Evolutionary conservation across 768 basidiomycete genomes (phyloP).

Genomic region (Boletus rufocinnamomeus): DNA sequence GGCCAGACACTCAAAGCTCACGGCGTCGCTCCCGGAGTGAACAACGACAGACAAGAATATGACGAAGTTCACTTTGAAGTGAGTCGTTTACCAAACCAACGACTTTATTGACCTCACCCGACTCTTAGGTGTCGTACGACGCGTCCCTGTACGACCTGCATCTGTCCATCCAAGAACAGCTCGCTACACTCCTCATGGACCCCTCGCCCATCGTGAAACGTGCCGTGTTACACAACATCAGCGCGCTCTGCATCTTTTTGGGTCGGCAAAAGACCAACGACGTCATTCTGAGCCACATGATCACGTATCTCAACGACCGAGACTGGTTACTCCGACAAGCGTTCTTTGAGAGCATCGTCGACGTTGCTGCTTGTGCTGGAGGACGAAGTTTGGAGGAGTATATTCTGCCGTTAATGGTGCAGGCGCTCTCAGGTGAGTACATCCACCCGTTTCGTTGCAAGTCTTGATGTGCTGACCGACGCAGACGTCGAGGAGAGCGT

Average conservation of each 20-base stretch:
- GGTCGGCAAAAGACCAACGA: slow-evolving; percentile 94
- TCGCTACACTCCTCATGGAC: slow-evolving; percentile 85
- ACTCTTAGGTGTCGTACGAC: slow-evolving; percentile 83
- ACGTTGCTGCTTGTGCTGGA: slow-evolving; percentile 93
- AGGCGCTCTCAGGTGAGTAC: slow-evolving; percentile 82
- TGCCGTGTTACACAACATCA: slow-evolving; percentile 84
- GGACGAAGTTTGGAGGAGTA: slow-evolving; percentile 92
- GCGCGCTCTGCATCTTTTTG: slow-evolving; percentile 89
- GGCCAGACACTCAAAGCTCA: slow-evolving; percentile 87
- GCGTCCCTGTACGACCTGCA: slow-evolving; percentile 85
- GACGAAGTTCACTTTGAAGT: slow-evolving; percentile 85
- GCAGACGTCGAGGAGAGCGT: slow-evolving; percentile 95
- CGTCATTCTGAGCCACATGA: slow-evolving; percentile 85
- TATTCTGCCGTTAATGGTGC: slow-evolving; percentile 94
- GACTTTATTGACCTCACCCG: not conserved
- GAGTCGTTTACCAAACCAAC: slow-evolving; percentile 9
- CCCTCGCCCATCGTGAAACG: slow-evolving; percentile 88
- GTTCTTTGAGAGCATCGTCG: slow-evolving; percentile 95
- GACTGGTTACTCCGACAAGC: slow-evolving; percentile 91
- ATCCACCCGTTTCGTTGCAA: not conserved
- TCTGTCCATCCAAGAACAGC: slow-evolving; percentile 80
- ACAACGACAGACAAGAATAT: slow-evolving; percentile 61
- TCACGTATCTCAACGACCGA: slow-evolving; percentile 83
- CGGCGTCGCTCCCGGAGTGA: slow-evolving; percentile 51
- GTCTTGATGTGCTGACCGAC: slow-evolving; percentile 8